Evolutionary conservation across 2,329 filamentous ascomycete species (phyloP).

Genomic region (Nemania abortiva): DNA sequence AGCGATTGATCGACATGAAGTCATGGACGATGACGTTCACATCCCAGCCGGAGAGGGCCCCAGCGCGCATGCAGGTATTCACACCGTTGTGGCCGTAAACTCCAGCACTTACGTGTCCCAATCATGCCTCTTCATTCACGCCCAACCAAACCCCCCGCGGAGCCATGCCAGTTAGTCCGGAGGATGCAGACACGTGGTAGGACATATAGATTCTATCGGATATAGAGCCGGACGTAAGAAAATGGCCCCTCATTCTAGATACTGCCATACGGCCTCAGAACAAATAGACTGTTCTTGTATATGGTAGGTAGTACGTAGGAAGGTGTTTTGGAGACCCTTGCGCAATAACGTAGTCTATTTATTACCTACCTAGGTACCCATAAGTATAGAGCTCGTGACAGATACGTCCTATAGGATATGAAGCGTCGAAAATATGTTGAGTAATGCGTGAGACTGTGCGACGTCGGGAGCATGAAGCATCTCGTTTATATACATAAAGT

Average conservation of each 20-base stretch:
- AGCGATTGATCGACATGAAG: background rate
- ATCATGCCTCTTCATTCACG: background rate
- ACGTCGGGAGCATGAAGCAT: background rate
- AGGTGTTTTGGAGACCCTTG: no score
- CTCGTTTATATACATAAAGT: background rate
- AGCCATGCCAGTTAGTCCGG: background rate
- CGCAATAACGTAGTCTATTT: no score
- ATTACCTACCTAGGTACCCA: no score
- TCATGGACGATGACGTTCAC: background rate
- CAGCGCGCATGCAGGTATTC: background rate
- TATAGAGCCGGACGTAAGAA: background rate
- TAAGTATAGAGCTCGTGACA: no score
- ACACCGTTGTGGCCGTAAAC: background rate
- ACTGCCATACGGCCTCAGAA: no score
- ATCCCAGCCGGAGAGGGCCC: background rate
- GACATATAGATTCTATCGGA: background rate
- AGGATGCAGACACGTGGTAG: background rate
- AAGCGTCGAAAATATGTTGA: no score
- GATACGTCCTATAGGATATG: no score
- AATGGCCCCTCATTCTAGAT: background rate
- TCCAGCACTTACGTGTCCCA: background rate
- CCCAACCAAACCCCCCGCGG: background rate
- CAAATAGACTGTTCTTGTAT: no score
- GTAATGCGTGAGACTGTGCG: background rate
- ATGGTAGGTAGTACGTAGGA: no score